These are phyloP conservation scores for Colletotrichum theobromicola DNA, from an alignment of 2,329 filamentous ascomycete genomes.

Conservation along the genomic window DNA sequence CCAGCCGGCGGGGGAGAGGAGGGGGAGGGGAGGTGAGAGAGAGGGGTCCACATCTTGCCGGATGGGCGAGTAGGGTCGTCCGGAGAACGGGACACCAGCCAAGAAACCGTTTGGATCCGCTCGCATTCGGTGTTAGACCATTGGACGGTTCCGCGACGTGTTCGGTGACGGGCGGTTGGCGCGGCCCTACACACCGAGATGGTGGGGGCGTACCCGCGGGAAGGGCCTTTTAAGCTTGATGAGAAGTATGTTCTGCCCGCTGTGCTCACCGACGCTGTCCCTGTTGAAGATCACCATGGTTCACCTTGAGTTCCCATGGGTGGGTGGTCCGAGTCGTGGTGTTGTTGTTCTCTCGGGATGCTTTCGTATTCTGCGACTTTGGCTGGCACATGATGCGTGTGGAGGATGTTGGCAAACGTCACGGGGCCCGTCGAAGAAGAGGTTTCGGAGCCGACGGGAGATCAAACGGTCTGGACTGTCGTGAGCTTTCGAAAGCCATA, in stretches of 20 bases:
- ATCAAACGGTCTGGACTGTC: no score
- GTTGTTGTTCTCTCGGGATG: background rate
- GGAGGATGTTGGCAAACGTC: background rate
- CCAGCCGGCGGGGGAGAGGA: background rate
- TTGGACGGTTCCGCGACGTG: background rate
- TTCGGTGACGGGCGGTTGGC: background rate
- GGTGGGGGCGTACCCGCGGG: background rate
- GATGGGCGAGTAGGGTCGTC: background rate
- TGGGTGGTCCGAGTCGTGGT: background rate
- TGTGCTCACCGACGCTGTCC: background rate
- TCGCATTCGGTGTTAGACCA: background rate
- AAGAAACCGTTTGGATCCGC: background rate
- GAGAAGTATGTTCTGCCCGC: background rate
- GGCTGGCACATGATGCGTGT: background rate
- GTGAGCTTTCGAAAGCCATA: background rate
- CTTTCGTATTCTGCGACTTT: background rate
- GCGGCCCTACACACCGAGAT: background rate
- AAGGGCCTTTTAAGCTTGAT: background rate
- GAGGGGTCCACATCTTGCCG: background rate
- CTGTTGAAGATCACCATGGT: background rate
- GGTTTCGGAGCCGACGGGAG: background rate
- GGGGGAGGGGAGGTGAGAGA: background rate
- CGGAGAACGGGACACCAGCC: background rate
- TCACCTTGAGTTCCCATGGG: background rate
- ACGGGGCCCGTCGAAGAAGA: background rate